Conservation (phyloP, 83 land plant species). For the Picea engelmannii region DNA sequence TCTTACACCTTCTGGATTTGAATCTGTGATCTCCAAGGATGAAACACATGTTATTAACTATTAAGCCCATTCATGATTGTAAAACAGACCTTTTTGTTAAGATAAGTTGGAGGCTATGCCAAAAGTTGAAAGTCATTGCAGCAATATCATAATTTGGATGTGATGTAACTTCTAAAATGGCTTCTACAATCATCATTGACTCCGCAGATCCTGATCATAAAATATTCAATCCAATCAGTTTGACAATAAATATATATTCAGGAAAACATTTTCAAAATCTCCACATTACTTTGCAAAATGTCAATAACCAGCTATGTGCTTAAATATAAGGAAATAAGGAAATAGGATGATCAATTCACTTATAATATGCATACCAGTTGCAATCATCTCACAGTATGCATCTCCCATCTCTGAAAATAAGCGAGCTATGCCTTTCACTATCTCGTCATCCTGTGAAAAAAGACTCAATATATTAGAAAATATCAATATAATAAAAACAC, state of each 20-base stretch:
- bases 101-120: conserved; percentile 80
- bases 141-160: conserved; percentile 95
- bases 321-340: background rate
- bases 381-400: conserved; percentile 92
- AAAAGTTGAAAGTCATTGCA: conserved; percentile 94
- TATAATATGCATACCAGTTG: conserved; percentile 63
- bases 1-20: too few species aligned
- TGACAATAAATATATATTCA: background rate
- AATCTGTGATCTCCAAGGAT: too few species aligned
- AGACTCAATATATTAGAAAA: too few species aligned
- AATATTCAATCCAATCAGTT: conserved; percentile 6
- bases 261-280: background rate
- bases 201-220: conserved; percentile 74
- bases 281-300: background rate
- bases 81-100: conserved; percentile 68
- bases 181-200: conserved; percentile 87
- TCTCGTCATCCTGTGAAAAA: conserved; percentile 87
- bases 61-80: too few species aligned
- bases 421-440: conserved; percentile 91
- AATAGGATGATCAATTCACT: background rate
- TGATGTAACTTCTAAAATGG: conserved; percentile 85
- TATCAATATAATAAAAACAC: too few species aligned
- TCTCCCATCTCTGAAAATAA: conserved; percentile 98
- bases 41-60: too few species aligned
- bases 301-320: background rate